Evolutionary conservation across 2,329 filamentous ascomycete species (phyloP), one percentile per base, ranked within the genome.

Genomic region (Alternaria burnsii): DNA sequence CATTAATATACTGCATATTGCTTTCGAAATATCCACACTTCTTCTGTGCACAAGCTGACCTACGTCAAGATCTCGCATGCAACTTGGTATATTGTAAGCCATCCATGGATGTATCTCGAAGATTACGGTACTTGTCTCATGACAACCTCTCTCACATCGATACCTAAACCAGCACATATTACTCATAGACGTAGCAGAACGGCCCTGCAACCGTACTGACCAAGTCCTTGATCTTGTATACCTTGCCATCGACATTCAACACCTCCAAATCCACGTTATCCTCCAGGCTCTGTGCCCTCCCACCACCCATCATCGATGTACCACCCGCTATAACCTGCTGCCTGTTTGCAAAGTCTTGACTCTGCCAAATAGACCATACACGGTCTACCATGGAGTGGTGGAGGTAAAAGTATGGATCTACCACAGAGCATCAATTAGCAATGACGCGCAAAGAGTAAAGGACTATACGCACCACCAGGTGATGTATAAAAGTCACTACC

Each of bases 301-400:
- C 66, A 28, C 68, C 66, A 14, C 69, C 67, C 28, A 82, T 76
- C 34, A 82, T 84, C 12, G 70, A 77, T 12, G 82, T 84, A 4
- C 82, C 82, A 16, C 73, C 73, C 3, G 74, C 74, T 61, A 85
- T 81, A 43, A 75, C 76, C 56, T 78, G 70, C 58, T 78, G 76
- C 6, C 83, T 74, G 20, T 76, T 74, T 43, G 70, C 63, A 52
- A 75, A 75, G 61, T 83, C 77, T 42, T 81, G 73, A 43, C 78
- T 80, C 70, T 85, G 83, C 83, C 83, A 85, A 50, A 82, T 82
- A 76, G 78, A 82, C 79, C 79, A 85, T 1, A 77, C 70, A 6
- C 82, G 77, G 63, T 85, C 83, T 36, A 85, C 80, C 74, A 80
- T 79, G n/a, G 76, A 73, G 60, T 85, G 83, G 62, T 85, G 83